Percentiles rank a stretch among this genome's conserved stretches.
Evolutionary conservation across 768 basidiomycete species (phyloP).

Genomic region (Leccinum uliginosum): DNA sequence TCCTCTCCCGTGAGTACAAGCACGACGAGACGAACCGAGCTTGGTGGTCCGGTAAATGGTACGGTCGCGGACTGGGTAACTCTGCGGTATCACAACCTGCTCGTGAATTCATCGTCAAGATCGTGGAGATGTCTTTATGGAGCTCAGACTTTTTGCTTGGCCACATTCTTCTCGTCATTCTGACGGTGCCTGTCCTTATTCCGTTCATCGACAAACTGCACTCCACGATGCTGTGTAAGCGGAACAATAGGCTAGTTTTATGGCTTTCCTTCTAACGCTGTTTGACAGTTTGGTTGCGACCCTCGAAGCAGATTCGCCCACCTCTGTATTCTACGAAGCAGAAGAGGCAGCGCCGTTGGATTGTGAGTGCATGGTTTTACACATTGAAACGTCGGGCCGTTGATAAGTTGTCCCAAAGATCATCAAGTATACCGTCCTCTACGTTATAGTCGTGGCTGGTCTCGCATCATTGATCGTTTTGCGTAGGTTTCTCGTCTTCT

Average conservation of each 20-base stretch:
- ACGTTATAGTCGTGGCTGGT: conserved; percentile 67
- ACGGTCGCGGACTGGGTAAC: conserved; percentile 87
- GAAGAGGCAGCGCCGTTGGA: conserved; percentile 88
- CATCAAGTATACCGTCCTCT: conserved; percentile 82
- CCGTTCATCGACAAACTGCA: conserved; percentile 88
- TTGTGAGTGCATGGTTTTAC: conserved; percentile 43
- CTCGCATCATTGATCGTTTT: conserved; percentile 79
- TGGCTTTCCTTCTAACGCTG: conserved; percentile 7
- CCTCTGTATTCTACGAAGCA: conserved; percentile 94
- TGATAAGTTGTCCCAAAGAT: conserved; percentile 43
- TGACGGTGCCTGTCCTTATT: conserved; percentile 80
- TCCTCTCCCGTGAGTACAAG: conserved; percentile 96
- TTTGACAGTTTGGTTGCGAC: conserved; percentile 83
- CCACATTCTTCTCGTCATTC: conserved; percentile 79
- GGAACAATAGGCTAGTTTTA: not conserved
- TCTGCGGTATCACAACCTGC: conserved; percentile 93
- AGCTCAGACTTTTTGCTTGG: conserved; percentile 89
- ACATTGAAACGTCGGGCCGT: not conserved
- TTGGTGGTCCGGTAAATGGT: conserved; percentile 99
- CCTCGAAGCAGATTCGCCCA: conserved; percentile 89
- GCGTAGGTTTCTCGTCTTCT: conserved; percentile 49
- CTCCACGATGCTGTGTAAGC: conserved; percentile 88
- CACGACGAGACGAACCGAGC: conserved; percentile 98
- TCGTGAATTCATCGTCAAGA: conserved; percentile 96
- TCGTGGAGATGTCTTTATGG: conserved; percentile 97